A percentile compares a stretch with the other conserved stretches of the same genome.
Evolutionary conservation across 768 basidiomycete genomes (phyloP).

Genomic region (Boletus subcaerulescens): DNA sequence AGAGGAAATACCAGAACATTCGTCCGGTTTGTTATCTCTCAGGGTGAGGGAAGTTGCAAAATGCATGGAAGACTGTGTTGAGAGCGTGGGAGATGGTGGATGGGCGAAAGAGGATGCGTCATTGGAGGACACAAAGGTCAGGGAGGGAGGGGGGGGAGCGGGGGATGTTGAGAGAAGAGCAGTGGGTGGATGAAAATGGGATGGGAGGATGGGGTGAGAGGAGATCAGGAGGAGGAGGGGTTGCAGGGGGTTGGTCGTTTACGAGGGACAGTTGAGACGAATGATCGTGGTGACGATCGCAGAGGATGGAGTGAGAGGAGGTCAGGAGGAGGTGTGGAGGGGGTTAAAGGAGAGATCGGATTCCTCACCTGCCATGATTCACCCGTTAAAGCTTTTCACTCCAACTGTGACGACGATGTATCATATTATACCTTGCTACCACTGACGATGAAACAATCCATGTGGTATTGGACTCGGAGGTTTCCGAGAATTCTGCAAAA

Average conservation of each 20-base stretch:
- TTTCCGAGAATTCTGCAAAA: too few species aligned
- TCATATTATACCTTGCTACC: slow-evolving; percentile 87
- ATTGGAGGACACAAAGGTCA: slow-evolving; percentile 37
- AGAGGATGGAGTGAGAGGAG: neutral
- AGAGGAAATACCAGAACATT: slow-evolving; percentile 49
- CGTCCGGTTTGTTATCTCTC: slow-evolving; percentile 68
- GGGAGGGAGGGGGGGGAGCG: slow-evolving; percentile 31
- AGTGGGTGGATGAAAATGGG: neutral
- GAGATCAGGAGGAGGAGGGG: slow-evolving; percentile 7
- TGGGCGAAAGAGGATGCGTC: slow-evolving; percentile 38
- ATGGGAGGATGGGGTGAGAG: slow-evolving; percentile 21
- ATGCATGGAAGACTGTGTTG: slow-evolving; percentile 58
- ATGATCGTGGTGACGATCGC: slow-evolving; percentile 37
- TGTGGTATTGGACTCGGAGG: slow-evolving; percentile 41
- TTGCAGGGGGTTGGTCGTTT: neutral
- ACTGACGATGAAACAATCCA: slow-evolving; percentile 88
- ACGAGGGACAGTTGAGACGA: slow-evolving; percentile 29
- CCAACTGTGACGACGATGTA: slow-evolving; percentile 91
- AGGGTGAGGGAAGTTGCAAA: slow-evolving; percentile 56
- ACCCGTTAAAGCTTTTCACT: slow-evolving; percentile 89
- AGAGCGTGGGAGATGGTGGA: slow-evolving; percentile 78
- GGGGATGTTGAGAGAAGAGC: slow-evolving; percentile 30
- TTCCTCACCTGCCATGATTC: slow-evolving; percentile 88
- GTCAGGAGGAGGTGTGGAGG: too few species aligned
- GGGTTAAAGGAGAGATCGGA: neutral